Base-by-base conservation (phyloP, 23 red algal genomes). In the Cyanidiococcus yangmingshanensis region DNA sequence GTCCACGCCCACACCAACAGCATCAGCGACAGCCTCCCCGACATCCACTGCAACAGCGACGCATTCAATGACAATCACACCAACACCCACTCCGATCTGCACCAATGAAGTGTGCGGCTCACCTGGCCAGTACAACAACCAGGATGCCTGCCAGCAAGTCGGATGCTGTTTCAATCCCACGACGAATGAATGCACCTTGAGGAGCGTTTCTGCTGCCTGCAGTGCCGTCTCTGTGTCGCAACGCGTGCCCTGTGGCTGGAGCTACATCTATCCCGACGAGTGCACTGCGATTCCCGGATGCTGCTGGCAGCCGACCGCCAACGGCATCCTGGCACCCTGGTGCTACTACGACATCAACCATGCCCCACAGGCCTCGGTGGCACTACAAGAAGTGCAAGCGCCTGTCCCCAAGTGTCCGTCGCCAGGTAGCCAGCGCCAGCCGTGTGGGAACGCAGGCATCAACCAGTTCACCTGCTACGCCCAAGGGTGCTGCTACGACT, bases 191-290 rank as follows among this genome's bases (percentile, higher is more conserved):
- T 71, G 63, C 63, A 71, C 63, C 63, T 29, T 71, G 63, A 25
- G 27, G n/a, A 71, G 63, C 63, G 63, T 71, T 29, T 71, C 63
- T 3, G n/a, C 21, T 3, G n/a, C 21, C 3, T 71, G 63, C 63
- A 35, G n/a, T 7, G n/a, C 32, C 7, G 63, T 71, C 7, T 7
- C 7, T 7, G 63, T 71, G 63, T 3, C 21, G n/a, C 32, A 25
- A 7, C 63, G 63, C 63, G 32, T 71, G 16, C 3, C 63, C 63
- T 71, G 63, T 29, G 63, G 63, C 63, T 71, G 63, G 63, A 35
- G n/a, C 21, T 71, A 71, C 63, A 71, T 71, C 63, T 71, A 71
- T 29, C 63, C 63, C 63, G 63, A 71, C 63, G 63, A 71, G 63
- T 71, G 63, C 63, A 25, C n/a, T 35, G 63, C 63, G n/a, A 71